Evolutionary conservation across 2,329 filamentous ascomycete genomes (phyloP), one percentile per base, ranked within the genome.

Genomic region (Aspergillus jensenii): DNA sequence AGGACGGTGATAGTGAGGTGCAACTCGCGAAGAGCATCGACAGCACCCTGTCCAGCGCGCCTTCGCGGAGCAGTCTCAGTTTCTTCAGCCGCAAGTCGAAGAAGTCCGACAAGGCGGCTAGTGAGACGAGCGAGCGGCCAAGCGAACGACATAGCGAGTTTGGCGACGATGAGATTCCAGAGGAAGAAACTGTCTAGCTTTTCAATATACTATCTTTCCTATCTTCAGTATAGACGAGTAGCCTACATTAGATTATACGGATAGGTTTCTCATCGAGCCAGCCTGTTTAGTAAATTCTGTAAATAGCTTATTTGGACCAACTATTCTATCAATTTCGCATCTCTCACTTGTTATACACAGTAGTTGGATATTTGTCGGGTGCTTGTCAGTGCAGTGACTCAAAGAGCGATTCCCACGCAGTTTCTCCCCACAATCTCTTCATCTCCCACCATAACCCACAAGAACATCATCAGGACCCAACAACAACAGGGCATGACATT

Each of bases 21-120:
- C 72, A 75, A 52, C 72, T 79, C 25, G 76, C 74, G 5, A 79
- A 76, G 62, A 78, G 76, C 48, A 60, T 77, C 25, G 78, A 79
- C 37, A 79, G 75, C 58, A 70, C 70, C 14, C 62, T 71, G 47
- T 77, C 72, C 19, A 78, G 74, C 61, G 71, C 68, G 6, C 69
- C 71, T n/a, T 77, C 77, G 15, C 73, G 78, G 53, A 75, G 74
- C 54, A 79, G 77, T 52, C 68, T 80, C 15, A 76, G 76, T 25
- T 79, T 79, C 63, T 80, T 81, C 52, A 76, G 76, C 60, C 74
- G 79, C 53, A 81, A 80, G 67, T 75, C 74, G 15, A 77, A 74
- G 61, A 78, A 75, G 55, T 71, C 72, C 8, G 74, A 77, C 53
- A 77, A 76, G 63, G 68, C 69, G 15, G 61, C 71, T 4, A 77